phyloP scores from a whole-genome alignment of 768 basidiomycete genomes.

The Amanita muscaria region DNA sequence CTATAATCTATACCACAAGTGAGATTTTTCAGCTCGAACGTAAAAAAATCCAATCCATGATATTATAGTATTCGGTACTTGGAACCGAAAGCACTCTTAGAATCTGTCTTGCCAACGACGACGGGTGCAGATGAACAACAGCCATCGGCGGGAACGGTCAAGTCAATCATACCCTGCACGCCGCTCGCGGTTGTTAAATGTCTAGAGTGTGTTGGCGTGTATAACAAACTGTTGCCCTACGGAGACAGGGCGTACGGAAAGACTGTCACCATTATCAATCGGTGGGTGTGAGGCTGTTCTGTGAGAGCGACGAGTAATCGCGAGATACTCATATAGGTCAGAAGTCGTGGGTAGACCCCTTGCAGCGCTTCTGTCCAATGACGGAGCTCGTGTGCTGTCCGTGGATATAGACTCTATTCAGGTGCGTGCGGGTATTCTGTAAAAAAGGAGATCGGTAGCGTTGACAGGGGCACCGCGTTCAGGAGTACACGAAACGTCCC shows the following conservation, averaged over 20 bases:
- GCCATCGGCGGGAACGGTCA: conserved; percentile 80
- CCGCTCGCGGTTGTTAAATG: conserved; percentile 95
- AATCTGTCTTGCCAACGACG: conserved; percentile 34
- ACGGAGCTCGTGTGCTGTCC: conserved; percentile 92
- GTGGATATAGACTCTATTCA: conserved; percentile 94
- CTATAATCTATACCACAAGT: conserved; percentile 95
- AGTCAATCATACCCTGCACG: conserved; percentile 96
- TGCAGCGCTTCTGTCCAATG: conserved; percentile 92
- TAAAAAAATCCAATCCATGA: conserved; percentile 3
- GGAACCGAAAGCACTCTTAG: conserved; percentile 59
- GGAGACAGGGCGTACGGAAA: conserved; percentile 93
- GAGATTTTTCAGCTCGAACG: conserved; percentile 15
- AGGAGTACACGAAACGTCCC: conserved; percentile 93
- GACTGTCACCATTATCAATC: conserved; percentile 90
- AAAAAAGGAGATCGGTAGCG: no score
- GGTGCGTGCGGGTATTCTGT: conserved; percentile 26
- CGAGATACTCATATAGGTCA: no score
- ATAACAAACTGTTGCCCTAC: conserved; percentile 86
- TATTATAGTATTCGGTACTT: conserved; percentile 80
- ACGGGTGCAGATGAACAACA: conserved; percentile 39
- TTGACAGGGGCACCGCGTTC: no score
- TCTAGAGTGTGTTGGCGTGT: conserved; percentile 84
- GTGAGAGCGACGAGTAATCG: no score
- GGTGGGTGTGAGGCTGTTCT: conserved; percentile 40
- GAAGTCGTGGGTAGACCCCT: conserved; percentile 96